phyloP scores from a whole-genome alignment of 495 filamentous ascomycete genomes.

The Letharia lupina region DNA sequence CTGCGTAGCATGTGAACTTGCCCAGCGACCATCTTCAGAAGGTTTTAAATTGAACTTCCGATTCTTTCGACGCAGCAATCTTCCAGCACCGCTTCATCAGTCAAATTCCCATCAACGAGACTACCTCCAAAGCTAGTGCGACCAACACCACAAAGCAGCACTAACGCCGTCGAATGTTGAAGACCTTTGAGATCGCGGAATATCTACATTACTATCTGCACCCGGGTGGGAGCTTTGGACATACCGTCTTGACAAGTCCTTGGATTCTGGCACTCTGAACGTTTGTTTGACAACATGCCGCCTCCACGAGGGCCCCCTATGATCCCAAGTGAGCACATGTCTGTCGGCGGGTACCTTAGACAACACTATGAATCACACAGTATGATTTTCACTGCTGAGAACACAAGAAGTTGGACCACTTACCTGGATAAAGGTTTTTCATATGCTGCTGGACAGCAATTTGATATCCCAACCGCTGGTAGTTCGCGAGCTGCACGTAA shows the following conservation, averaged over 20 bases:
- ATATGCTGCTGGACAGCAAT: background rate
- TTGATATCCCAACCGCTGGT: background rate
- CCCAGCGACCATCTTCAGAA: background rate
- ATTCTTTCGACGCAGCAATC: background rate
- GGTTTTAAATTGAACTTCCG: background rate
- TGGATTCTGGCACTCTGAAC: background rate
- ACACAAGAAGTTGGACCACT: background rate
- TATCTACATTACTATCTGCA: background rate
- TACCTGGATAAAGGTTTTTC: background rate
- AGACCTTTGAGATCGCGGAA: background rate
- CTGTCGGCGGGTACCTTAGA: background rate
- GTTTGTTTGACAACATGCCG: background rate
- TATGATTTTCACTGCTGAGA: background rate
- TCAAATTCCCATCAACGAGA: fast-evolving
- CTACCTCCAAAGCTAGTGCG: background rate
- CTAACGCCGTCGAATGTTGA: background rate
- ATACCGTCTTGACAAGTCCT: background rate
- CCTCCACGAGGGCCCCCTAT: background rate
- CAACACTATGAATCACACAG: background rate
- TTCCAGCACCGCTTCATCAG: background rate
- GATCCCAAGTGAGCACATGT: background rate
- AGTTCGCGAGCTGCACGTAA: background rate
- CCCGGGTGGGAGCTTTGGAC: background rate
- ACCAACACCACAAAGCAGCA: background rate
- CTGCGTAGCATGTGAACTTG: background rate